These are phyloP conservation scores for Dictyostelium intermedium DNA, from an alignment of 78 protist species.

Conservation along the genomic window DNA sequence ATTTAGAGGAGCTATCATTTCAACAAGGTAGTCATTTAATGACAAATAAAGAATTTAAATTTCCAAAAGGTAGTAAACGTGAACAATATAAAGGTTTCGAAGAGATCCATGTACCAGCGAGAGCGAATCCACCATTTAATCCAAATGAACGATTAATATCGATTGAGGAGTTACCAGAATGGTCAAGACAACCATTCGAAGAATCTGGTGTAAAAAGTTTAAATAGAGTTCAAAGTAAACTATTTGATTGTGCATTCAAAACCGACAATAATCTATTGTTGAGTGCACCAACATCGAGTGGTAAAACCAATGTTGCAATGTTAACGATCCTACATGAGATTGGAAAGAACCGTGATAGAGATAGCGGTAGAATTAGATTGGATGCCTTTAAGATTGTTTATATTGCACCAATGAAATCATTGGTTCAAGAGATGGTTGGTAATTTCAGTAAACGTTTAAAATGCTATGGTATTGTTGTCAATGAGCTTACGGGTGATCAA, in stretches of 20 bases:
- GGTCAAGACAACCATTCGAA: conserved; percentile 34
- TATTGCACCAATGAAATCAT: conserved; percentile 99
- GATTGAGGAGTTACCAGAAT: conserved; percentile 61
- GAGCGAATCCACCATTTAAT: conserved; percentile 48
- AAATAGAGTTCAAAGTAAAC: conserved; percentile 82
- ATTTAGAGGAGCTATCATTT: conserved; percentile 91
- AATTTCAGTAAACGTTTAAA: conserved; percentile 91
- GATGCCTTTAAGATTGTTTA: conserved; percentile 95
- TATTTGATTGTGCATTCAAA: conserved; percentile 88
- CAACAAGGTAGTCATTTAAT: conserved; percentile 91
- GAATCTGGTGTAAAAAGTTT: conserved; percentile 10
- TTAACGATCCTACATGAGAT: conserved; percentile 95
- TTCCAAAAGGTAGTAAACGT: conserved; percentile 89
- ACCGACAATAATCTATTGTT: conserved; percentile 93
- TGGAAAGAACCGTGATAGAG: conserved; percentile 54
- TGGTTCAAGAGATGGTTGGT: conserved; percentile 96
- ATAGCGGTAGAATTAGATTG: conserved; percentile 64
- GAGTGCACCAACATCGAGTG: conserved; percentile 99
- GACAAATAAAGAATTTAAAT: conserved; percentile 84
- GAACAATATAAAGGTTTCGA: conserved; percentile 89
- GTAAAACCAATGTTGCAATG: conserved; percentile 99
- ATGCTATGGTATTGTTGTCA: conserved; percentile 86
- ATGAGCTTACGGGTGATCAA: conserved; percentile 99
- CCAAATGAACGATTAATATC: conserved; percentile 33
- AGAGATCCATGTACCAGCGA: conserved; percentile 93